Base-by-base conservation (phyloP, 805 yeast genomes). In the Pichia cabralensis region DNA sequence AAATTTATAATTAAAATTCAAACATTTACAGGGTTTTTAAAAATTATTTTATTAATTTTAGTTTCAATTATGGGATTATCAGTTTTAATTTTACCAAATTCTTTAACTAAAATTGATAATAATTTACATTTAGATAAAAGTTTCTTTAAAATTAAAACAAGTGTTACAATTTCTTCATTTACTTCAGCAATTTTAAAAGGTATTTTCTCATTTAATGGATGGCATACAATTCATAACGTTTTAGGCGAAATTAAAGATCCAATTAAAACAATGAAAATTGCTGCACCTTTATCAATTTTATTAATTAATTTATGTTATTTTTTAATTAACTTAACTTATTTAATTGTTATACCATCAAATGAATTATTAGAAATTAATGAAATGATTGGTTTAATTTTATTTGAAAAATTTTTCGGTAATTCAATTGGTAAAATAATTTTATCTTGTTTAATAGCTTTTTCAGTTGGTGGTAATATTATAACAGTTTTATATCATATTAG, bases 61-160 rank as follows among this genome's bases (percentile, higher is more conserved):
- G 71, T 80, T 65, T 61, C 74, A 3, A 32, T 65, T 5, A 69
- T 80, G 0, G 83, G 88, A 0, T 13, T 76, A 3, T 78, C 74
- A 45, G 76, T 71, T 4, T 41, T 73, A n/a, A 25, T 62, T 1
- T 43, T 71, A n/a, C 81, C 72, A n/a, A 47, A 55, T 27, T 60
- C 58, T 0, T 25, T 61, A 4, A 64, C 71, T 0, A 61, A 60
- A n/a, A 61, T 64, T 33, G 71, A 60, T 23, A 67, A 62, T 40
- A 64, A 68, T 34, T 49, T 70, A 22, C 47, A 46, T 22, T 41
- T 55, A 51, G n/a, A n/a, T n/a, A 48, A 30, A 13, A 53, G 49
- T 1, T 53, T 56, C 28, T 57, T 59, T 28, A 36, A 33, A 6
- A 33, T 45, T 7, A 57, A 58, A 35, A 42, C 52, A 16, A 12